Evolutionary conservation across 176 grass and related monocot species (phyloP), one percentile per base, ranked within the genome.

Genomic region (Carex kokanica): DNA sequence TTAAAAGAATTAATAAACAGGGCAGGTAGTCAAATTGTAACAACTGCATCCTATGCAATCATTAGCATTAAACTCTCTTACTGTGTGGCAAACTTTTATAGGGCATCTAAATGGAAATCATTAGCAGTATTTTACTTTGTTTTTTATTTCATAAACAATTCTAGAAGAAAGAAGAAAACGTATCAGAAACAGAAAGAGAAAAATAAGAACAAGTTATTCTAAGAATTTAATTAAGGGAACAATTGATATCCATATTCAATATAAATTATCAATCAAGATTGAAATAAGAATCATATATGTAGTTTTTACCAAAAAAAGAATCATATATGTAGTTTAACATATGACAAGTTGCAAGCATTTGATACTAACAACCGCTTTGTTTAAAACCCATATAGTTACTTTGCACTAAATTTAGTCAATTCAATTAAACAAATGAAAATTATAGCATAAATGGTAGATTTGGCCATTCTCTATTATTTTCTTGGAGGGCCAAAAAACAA

Each of bases 1-100:
- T 14, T 12, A 90, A 84, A 45, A 49, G 9, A 80, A 81, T 49
- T 71, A 59, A 74, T 6, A 68, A 63, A 41, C 36, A 74, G 78
- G 23, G 54, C 8, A 60, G 57, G 16, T 7, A 17, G 54, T 60
- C 47, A 12, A 78, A 18, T 14, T 56, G 24, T 78, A 78, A 78
- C 16, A 55, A 25, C 23, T 55, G 51, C 54, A 56, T 78, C 45
- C n/a, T 78, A 29, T 75, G 53, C n/a, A n/a, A 61, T 38, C 53
- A 71, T 43, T 18, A 69, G 40, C 40, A 31, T 31, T 43, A 43
- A 41, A 20, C 34, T 41, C 8, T 41, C 36, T 43, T 70, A 43
- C 16, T 8, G 66, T 41, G 17, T 70, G 34, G 34, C 36, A 43
- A 70, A 43, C 13, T 41, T 70, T 65, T 63, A 65, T 65, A 32